phyloP scores from a whole-genome alignment of 2,329 filamentous ascomycete genomes.

The Penicillium sp. region DNA sequence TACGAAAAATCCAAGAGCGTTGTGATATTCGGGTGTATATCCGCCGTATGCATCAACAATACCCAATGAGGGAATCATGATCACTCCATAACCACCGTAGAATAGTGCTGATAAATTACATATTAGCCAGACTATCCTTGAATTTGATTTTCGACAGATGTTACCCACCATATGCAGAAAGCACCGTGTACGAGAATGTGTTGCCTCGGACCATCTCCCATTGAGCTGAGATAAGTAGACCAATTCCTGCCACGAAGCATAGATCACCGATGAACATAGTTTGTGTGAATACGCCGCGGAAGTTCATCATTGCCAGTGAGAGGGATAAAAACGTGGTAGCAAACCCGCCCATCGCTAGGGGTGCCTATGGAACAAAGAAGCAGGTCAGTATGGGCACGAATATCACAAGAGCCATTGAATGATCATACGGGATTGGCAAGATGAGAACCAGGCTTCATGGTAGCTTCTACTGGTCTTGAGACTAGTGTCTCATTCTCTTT shows the following conservation, averaged over 20 bases:
- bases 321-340: conserved; percentile 10
- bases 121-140: not conserved
- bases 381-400: not conserved
- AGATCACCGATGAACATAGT: conserved; percentile 9
- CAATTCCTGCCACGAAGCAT: conserved; percentile 8
- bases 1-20: conserved; percentile 54
- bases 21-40: conserved; percentile 47
- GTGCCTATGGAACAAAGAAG: not conserved
- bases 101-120: conserved; percentile 47
- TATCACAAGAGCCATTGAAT: not conserved
- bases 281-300: conserved; percentile 3
- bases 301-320: conserved; percentile 8
- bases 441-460: not conserved
- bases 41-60: conserved; percentile 48
- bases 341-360: conserved; percentile 7
- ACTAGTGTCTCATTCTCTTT: not conserved
- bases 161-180: conserved; percentile 8
- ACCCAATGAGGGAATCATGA: conserved; percentile 51
- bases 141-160: not conserved
- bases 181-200: conserved; percentile 11
- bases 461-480: not conserved
- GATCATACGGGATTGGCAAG: not conserved
- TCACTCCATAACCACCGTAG: conserved; percentile 42
- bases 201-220: conserved; percentile 14
- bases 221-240: conserved; percentile 11